Evolutionary conservation across 1,284 basidiomycete genomes (phyloP).

Genomic region (Coriolopsis trogii): DNA sequence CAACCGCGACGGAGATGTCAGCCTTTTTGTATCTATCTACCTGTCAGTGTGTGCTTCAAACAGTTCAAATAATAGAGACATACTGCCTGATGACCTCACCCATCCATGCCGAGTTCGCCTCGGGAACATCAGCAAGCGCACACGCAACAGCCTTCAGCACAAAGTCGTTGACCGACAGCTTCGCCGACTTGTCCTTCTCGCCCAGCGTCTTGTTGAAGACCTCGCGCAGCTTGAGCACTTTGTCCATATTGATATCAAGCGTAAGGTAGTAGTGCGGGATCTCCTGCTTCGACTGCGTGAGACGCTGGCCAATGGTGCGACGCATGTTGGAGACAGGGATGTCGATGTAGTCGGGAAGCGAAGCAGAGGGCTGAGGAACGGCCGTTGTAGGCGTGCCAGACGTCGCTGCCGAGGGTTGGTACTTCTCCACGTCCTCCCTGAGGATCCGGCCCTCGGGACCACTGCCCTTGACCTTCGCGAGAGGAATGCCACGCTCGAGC

Average conservation of each 20-base stretch:
- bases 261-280: constrained; percentile 99
- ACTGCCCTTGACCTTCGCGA: constrained; percentile 90
- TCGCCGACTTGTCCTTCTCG: constrained; percentile 84
- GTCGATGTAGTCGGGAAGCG: constrained; percentile 81
- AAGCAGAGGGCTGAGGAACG: constrained; percentile 42
- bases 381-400: constrained; percentile 46
- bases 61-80: not conserved
- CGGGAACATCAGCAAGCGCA: constrained; percentile 93
- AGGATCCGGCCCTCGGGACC: constrained; percentile 95
- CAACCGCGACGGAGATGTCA: constrained; percentile 97
- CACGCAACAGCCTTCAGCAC: constrained; percentile 94
- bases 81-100: constrained; percentile 95
- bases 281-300: constrained; percentile 92
- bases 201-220: constrained; percentile 92
- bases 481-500: constrained; percentile 91
- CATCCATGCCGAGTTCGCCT: constrained; percentile 97
- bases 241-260: constrained; percentile 96
- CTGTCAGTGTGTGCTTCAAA: not conserved
- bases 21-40: constrained; percentile 86
- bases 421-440: constrained; percentile 93
- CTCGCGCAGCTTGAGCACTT: constrained; percentile 90
- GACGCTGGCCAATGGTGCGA: constrained; percentile 87
- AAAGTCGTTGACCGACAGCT: constrained; percentile 98
- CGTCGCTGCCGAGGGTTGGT: constrained; percentile 58
- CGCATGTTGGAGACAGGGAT: constrained; percentile 96